These are phyloP conservation scores for Marasmius oreades DNA, from an alignment of 1,284 basidiomycete genomes.

Conservation along the genomic window DNA sequence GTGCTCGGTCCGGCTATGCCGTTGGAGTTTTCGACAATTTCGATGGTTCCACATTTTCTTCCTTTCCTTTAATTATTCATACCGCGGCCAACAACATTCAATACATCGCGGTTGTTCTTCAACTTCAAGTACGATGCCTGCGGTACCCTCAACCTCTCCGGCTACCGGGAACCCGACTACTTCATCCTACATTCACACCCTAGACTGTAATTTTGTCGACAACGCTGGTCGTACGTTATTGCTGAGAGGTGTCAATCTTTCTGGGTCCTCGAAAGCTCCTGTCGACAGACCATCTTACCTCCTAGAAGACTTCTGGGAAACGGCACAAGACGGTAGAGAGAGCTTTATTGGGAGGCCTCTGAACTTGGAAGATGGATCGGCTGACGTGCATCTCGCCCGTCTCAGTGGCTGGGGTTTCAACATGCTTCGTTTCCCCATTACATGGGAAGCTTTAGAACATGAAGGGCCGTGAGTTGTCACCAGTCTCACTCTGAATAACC, in stretches of 20 bases:
- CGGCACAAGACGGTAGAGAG: conserved; percentile 70
- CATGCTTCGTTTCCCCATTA: conserved; percentile 86
- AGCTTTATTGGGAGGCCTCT: conserved; percentile 79
- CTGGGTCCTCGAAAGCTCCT: conserved; percentile 86
- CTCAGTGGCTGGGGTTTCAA: conserved; percentile 95
- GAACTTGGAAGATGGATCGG: conserved; percentile 79
- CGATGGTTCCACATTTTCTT: not conserved
- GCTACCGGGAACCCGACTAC: conserved; percentile 60
- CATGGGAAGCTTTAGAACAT: conserved; percentile 95
- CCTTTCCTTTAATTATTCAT: not conserved
- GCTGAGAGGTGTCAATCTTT: conserved; percentile 91
- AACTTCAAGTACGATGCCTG: conserved; percentile 42
- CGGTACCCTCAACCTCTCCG: conserved; percentile 59
- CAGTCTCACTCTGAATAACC: not conserved
- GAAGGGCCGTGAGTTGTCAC: conserved; percentile 78
- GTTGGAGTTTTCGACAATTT: not conserved
- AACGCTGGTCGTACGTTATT: conserved; percentile 79
- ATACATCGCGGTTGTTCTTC: not conserved
- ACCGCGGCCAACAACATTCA: not conserved
- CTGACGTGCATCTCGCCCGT: conserved; percentile 85
- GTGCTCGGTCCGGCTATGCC: not conserved
- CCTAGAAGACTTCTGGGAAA: conserved; percentile 86
- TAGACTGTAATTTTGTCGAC: conserved; percentile 80
- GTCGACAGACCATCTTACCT: conserved; percentile 63
- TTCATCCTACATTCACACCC: conserved; percentile 62